These are phyloP conservation scores for Ustilago loliicola DNA, from an alignment of 1,284 basidiomycete genomes.

Conservation along the genomic window DNA sequence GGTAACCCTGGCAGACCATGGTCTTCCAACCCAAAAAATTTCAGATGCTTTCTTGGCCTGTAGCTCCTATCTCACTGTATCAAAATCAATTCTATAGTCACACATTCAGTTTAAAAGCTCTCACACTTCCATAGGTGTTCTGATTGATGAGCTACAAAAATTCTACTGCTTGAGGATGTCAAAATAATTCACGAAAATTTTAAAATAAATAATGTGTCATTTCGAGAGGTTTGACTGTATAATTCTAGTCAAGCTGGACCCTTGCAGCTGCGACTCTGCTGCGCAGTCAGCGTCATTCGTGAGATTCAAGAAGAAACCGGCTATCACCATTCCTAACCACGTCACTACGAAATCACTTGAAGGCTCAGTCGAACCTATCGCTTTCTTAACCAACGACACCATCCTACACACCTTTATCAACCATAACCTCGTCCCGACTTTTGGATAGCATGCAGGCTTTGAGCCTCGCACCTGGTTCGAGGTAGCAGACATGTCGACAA, in stretches of 20 bases:
- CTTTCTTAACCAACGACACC: background rate
- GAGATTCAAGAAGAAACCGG: constrained; percentile 1
- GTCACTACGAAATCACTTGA: background rate
- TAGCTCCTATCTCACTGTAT: too few relatives aligned
- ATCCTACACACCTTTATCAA: background rate
- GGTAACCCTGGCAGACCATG: too few relatives aligned
- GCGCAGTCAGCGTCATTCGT: background rate
- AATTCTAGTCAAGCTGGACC: background rate
- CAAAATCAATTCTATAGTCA: too few relatives aligned
- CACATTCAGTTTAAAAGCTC: too few relatives aligned
- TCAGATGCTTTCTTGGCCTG: too few relatives aligned
- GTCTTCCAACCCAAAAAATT: too few relatives aligned
- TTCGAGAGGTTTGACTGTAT: too few relatives aligned
- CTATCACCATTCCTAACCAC: background rate
- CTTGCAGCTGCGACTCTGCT: background rate
- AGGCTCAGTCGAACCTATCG: background rate
- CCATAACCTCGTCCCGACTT: background rate
- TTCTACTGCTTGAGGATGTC: too few relatives aligned
- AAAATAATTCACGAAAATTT: too few relatives aligned
- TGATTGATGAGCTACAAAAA: too few relatives aligned
- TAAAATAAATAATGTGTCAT: too few relatives aligned
- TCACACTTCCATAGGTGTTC: too few relatives aligned
- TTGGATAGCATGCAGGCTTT: background rate
- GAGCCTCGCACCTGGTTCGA: background rate
- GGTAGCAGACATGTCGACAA: constrained; percentile 5